Percentiles rank a stretch among this genome's conserved stretches.
Evolutionary conservation across 257 asterid genomes (phyloP).

Genomic region (Nicotiana obtusifolia): DNA sequence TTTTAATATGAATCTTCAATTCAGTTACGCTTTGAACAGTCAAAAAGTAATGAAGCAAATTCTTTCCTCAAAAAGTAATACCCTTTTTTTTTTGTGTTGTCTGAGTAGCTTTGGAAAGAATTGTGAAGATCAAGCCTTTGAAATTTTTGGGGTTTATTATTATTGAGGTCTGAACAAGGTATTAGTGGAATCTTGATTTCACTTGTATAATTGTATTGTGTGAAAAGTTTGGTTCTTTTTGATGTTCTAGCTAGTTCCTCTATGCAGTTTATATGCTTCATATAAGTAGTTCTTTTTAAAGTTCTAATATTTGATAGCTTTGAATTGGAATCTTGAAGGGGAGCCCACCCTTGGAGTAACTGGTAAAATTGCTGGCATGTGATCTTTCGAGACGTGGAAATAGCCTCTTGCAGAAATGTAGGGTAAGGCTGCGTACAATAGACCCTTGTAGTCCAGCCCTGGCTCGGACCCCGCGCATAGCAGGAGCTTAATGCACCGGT

Average conservation of each 20-base stretch:
- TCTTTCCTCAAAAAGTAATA: neutral
- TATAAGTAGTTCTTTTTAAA: neutral
- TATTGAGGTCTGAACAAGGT: neutral
- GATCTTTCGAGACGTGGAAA: too few species aligned
- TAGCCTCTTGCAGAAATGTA: too few species aligned
- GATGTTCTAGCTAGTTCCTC: conserved; percentile 10
- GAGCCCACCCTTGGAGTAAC: too few species aligned
- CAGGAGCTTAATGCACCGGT: too few species aligned
- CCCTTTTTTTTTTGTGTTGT: too few species aligned
- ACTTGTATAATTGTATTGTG: conserved; percentile 3
- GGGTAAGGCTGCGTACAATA: too few species aligned
- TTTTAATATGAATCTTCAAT: neutral
- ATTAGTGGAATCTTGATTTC: neutral
- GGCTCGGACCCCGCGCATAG: too few species aligned
- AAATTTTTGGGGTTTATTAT: neutral
- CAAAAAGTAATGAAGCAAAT: neutral
- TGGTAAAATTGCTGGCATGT: too few species aligned
- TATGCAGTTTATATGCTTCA: conserved; percentile 5
- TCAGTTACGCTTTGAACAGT: neutral
- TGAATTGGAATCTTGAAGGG: neutral
- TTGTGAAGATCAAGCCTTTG: neutral
- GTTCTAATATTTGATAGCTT: neutral
- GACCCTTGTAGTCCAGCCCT: too few species aligned
- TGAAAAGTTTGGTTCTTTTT: conserved; percentile 23
- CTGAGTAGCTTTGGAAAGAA: neutral